Evolutionary conservation across 208 protist genomes (phyloP), one percentile per base, ranked within the genome.

Genomic region (Plasmodiophora brassicae): DNA sequence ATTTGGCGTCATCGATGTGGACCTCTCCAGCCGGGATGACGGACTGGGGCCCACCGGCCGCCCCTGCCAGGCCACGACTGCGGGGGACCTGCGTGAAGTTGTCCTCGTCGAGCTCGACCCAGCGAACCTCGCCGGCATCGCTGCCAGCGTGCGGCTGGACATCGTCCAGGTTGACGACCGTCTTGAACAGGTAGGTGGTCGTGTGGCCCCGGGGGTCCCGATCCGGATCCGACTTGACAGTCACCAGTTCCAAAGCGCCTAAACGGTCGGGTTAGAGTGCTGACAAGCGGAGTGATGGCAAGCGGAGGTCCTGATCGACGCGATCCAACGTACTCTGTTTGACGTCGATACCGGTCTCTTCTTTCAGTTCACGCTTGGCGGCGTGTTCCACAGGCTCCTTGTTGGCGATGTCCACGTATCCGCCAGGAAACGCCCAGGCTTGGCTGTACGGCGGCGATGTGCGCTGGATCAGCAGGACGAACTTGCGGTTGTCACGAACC

Each of bases 281-380:
- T n/a, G n/a, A n/a, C n/a, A n/a, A n/a, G n/a, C n/a, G n/a, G n/a
- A n/a, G n/a, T n/a, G n/a, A n/a, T n/a, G n/a, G n/a, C n/a, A n/a
- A n/a, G n/a, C n/a, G n/a, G n/a, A n/a, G n/a, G n/a, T n/a, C n/a
- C n/a, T n/a, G n/a, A n/a, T n/a, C n/a, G n/a, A n/a, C n/a, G n/a
- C n/a, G n/a, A n/a, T n/a, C n/a, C n/a, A n/a, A n/a, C n/a, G 20
- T 38, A 5, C 5, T 32, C n/a, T 14, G 5, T 5, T 78, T 38
- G 5, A 78, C 14, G 14, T 78, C 65, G 65, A 78, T 78, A 5
- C n/a, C 65, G 65, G 65, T 78, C n/a, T 78, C 65, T 78, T 78
- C 65, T 32, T 78, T 78, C 65, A 78, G 65, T 38, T 78, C 65
- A 78, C 65, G 65, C 32, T 8, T 8, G n/a, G 65, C 65, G 14